Percentiles rank a stretch among this genome's conserved stretches.
phyloP scores from a whole-genome alignment of 352 stramenopile species.

The Phytopythium aichiense region DNA sequence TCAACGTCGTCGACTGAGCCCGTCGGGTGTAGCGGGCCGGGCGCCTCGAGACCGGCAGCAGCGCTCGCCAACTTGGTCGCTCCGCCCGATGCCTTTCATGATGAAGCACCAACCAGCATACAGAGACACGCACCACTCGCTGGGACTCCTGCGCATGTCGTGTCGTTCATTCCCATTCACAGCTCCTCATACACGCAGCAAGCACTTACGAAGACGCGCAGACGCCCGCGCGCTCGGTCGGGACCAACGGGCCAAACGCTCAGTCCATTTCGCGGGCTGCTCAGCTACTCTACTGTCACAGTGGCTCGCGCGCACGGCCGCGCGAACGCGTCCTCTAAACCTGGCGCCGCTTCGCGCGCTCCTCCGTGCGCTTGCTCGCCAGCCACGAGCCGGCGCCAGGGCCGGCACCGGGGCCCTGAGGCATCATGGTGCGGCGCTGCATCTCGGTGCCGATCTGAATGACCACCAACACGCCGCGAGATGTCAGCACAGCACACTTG shows the following conservation, averaged over 20 bases:
- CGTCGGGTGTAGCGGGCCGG: neutral
- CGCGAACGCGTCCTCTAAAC: constrained; percentile 21
- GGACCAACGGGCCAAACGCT: neutral
- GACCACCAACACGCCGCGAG: neutral
- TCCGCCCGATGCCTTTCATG: neutral
- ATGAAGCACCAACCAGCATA: neutral
- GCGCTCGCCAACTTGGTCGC: neutral
- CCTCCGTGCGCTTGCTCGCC: constrained; percentile 79
- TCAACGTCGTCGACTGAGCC: constrained; percentile 72
- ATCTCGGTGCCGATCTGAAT: constrained; percentile 82
- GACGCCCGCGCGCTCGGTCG: neutral
- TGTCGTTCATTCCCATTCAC: neutral
- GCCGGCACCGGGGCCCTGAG: constrained; percentile 46
- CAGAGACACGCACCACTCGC: neutral
- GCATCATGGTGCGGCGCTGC: constrained; percentile 86
- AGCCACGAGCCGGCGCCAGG: constrained; percentile 69
- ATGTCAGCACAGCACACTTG: neutral
- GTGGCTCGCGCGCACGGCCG: constrained; percentile 1
- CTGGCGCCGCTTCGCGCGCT: constrained; percentile 76
- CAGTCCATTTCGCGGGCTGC: constrained; percentile 2
- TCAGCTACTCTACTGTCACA: constrained; percentile 8
- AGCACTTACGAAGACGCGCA: neutral
- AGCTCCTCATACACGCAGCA: neutral
- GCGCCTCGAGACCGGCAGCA: neutral
- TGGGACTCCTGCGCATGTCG: neutral